Percentiles rank a stretch among this genome's conserved stretches.
phyloP scores from a whole-genome alignment of 2,329 filamentous ascomycete species.

The Colletotrichum tropicale region DNA sequence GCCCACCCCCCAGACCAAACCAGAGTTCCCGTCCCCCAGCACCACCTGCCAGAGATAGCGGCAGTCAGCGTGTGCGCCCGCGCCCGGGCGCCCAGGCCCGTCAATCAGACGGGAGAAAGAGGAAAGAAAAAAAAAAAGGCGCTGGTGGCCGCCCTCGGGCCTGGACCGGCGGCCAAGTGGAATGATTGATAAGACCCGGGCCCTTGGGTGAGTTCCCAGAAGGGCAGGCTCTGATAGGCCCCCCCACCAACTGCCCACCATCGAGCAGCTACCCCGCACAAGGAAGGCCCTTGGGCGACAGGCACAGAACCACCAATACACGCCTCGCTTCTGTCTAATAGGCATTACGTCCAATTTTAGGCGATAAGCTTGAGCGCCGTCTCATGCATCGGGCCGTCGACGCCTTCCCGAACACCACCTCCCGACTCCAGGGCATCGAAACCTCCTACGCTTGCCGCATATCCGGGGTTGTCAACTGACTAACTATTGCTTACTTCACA shows the following conservation, averaged over 20 bases:
- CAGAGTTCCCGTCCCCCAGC: not conserved
- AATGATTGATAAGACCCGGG: slow-evolving; percentile 17
- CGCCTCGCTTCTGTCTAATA: slow-evolving; percentile 13
- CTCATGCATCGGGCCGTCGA: not conserved
- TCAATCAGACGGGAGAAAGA: not conserved
- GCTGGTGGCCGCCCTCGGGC: slow-evolving; percentile 1
- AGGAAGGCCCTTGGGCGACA: slow-evolving; percentile 1
- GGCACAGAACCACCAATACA: slow-evolving; percentile 1
- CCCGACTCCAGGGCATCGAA: not conserved
- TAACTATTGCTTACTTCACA: not conserved
- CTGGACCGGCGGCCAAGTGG: slow-evolving; percentile 21
- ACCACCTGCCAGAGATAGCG: not conserved
- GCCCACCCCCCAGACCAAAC: not conserved
- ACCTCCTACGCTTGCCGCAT: not conserved
- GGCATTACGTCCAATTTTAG: slow-evolving; percentile 18
- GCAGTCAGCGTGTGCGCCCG: not conserved
- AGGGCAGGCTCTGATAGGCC: slow-evolving; percentile 7
- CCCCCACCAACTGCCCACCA: not conserved
- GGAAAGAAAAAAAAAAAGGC: not conserved
- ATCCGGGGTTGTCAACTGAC: not conserved
- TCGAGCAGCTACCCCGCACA: slow-evolving; percentile 9
- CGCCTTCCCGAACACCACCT: not conserved
- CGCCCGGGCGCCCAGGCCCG: not conserved
- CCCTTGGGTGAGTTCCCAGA: not conserved
- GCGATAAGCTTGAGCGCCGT: slow-evolving; percentile 8